These are phyloP conservation scores for Immersiporthe knoxdaviesiana DNA, from an alignment of 2,329 filamentous ascomycete species.

Conservation along the genomic window DNA sequence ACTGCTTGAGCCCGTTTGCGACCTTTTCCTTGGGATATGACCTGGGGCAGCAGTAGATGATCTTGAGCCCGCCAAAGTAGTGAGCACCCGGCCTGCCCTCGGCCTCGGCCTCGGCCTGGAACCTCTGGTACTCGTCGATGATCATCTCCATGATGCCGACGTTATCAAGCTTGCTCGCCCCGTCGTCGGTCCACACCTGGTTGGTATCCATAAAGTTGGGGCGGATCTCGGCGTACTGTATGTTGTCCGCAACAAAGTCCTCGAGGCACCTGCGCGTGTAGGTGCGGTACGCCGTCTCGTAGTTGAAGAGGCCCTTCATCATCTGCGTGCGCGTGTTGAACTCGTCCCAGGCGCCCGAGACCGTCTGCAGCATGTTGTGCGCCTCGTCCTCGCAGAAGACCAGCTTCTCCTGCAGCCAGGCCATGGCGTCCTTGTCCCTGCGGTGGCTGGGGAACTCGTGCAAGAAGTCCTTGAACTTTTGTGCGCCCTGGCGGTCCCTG, in stretches of 20 bases:
- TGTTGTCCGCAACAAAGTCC: slow-evolving; percentile 58
- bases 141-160: slow-evolving; percentile 56
- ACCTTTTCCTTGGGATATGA: slow-evolving; percentile 54
- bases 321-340: slow-evolving; percentile 58
- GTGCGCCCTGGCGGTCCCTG: slow-evolving; percentile 43
- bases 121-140: slow-evolving; percentile 50
- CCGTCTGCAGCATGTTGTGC: slow-evolving; percentile 54
- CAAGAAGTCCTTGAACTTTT: slow-evolving; percentile 49
- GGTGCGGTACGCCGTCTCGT: slow-evolving; percentile 57
- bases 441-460: slow-evolving; percentile 39
- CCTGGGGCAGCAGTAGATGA: slow-evolving; percentile 63
- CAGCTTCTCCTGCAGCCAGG: slow-evolving; percentile 66
- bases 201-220: slow-evolving; percentile 63
- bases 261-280: slow-evolving; percentile 59
- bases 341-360: slow-evolving; percentile 57
- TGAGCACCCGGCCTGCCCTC: slow-evolving; percentile 32
- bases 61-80: slow-evolving; percentile 60
- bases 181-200: slow-evolving; percentile 54
- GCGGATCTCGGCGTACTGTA: slow-evolving; percentile 64
- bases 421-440: slow-evolving; percentile 38
- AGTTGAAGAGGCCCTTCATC: slow-evolving; percentile 64
- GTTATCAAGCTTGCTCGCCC: slow-evolving; percentile 48
- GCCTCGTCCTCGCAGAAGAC: slow-evolving; percentile 64
- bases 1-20: slow-evolving; percentile 53
- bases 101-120: slow-evolving; percentile 33